Base-by-base conservation (phyloP, 2,329 filamentous ascomycete genomes). In the Phyllosticta paracitricarpa region DNA sequence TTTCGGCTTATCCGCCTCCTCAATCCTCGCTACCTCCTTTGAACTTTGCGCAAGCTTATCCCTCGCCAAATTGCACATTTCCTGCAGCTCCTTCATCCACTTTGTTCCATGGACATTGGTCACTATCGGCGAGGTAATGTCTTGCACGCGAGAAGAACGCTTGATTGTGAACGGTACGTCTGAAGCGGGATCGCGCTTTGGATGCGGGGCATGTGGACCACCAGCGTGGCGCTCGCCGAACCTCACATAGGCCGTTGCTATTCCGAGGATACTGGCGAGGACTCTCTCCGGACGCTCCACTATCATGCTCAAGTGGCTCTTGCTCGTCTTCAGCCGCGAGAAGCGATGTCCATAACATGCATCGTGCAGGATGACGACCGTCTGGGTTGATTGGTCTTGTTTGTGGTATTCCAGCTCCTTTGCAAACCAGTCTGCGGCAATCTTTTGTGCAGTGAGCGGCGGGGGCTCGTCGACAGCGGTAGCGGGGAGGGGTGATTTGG, bases 291-390 rank as follows among this genome's bases (percentile, higher is more conserved):
- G 94, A 10, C 94, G 83, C 76, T 99, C 94, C 56, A 99, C 92
- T 65, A 99, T 96, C 61, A 86, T 89, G 68, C 79, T 84, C 1
- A 97, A 80, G 17, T 83, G 82, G 54, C 78, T 81, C 68, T 88
- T 88, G 24, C 85, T 87, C 0, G 91, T 88, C 67, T 89, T 87
- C 3, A 91, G 91, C 54, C 94, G 83, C 10, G 92, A 90, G 73
- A 86, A 99, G 24, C 91, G 87, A 76, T 99, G 94, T 25, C 93
- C 92, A 72, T 97, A 99, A 75, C 93, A 96, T 59, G 89, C 87
- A 76, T 99, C 94, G 68, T 97, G 91, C 1, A 99, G 78, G 30
- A 99, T 82, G 55, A 97, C 91, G 4, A 95, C 76, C 0, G 91
- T 91, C 63, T 91, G 79, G 2, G 81, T 72, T 6, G 70, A 65